Evolutionary conservation across 495 filamentous ascomycete genomes (phyloP), one percentile per base, ranked within the genome.

Genomic region (Chlorociboria aeruginascens): DNA sequence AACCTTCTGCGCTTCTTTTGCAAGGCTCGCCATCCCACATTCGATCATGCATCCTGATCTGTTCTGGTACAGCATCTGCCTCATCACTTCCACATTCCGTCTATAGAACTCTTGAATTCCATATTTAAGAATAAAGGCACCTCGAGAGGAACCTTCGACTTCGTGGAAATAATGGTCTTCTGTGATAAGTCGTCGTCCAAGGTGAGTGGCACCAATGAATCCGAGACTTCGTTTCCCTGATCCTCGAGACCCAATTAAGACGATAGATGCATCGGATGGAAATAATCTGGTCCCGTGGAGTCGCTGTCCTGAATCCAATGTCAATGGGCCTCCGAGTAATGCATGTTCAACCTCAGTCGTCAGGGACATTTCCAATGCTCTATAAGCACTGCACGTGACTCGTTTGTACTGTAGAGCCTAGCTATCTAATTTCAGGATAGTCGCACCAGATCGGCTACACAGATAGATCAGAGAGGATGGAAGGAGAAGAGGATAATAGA

Each of bases 171-270:
- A 78, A 50, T 76, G 71, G 56, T 88, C 83, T 43, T 78, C 75
- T 46, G 85, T 85, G 40, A 87, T 77, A 17, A 89, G 69, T 17
- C 80, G 76, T 10, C 82, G 73, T 11, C 77, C 76, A 12, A 82
- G 79, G 50, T 79, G 73, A 16, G 81, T 81, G 3, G 83, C 81
- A n/a, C 81, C 77, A 40, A 90, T 84, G 52, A 89, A 79, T 1
- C 80, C 84, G 9, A 90, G 69, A 13, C 81, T 86, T 6, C 82
- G 79, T 59, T 89, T 89, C 11, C 84, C 84, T 6, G 82, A 80
- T 3, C 85, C 83, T 13, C 81, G 79, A 45, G 83, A 77, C 16
- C 85, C 85, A 20, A 88, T 74, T 14, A 90, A 68, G 1, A 87
- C 81, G 43, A 90, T 76, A 1, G 84, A 86, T 2, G 81, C 78